phyloP scores from a whole-genome alignment of 345 rosid genomes.

The Gossypium bickii region DNA sequence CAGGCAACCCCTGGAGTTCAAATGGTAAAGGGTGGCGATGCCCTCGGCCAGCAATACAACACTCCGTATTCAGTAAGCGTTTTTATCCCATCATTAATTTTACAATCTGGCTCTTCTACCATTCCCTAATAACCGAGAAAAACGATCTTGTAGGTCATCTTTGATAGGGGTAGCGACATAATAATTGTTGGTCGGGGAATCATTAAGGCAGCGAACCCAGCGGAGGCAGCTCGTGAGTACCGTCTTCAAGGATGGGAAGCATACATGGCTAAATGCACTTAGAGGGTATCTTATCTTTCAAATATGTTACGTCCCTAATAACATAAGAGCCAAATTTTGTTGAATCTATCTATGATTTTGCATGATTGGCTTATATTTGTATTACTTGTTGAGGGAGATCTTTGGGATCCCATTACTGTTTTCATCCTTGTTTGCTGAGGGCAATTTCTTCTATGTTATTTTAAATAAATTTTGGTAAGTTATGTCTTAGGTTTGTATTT shows the following conservation, averaged over 20 bases:
- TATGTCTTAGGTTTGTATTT: no score
- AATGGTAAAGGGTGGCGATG: conserved; percentile 86
- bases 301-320: background rate
- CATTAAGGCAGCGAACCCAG: conserved; percentile 77
- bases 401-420: background rate
- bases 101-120: background rate
- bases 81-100: background rate
- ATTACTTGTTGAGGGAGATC: background rate
- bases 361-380: conserved; percentile 3
- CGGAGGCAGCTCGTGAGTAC: conserved; percentile 69
- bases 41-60: conserved; percentile 90
- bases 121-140: background rate
- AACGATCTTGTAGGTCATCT: conserved; percentile 48
- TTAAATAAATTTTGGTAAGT: no score
- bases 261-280: conserved; percentile 60
- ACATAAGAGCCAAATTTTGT: background rate
- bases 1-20: conserved; percentile 99
- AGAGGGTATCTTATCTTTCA: background rate
- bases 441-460: background rate
- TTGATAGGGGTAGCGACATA: conserved; percentile 86
- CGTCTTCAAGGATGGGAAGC: conserved; percentile 97
- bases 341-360: background rate
- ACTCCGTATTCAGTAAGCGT: conserved; percentile 87
- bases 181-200: conserved; percentile 97
- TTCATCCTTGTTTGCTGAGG: background rate